Conservation (phyloP, 805 yeast genomes). For the Kuraishia floccosa region DNA sequence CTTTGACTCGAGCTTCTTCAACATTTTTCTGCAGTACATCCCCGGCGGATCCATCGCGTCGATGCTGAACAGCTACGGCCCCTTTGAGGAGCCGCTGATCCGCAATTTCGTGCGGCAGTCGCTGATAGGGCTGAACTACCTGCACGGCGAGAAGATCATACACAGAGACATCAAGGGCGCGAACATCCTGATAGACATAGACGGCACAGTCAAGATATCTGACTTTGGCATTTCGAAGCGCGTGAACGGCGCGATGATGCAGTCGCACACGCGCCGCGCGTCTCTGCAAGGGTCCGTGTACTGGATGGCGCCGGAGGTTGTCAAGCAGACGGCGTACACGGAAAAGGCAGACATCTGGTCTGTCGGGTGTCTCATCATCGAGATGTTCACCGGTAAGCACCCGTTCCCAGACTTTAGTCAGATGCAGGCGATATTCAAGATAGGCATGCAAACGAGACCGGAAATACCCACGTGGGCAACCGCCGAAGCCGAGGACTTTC, state of each 20-base stretch:
- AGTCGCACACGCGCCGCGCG: conserved; percentile 46
- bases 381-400: conserved; percentile 92
- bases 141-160: conserved; percentile 46
- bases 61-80: conserved; percentile 47
- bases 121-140: conserved; percentile 39
- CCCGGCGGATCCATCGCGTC: conserved; percentile 38
- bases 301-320: conserved; percentile 99
- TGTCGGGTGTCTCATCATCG: conserved; percentile 86
- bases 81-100: conserved; percentile 50
- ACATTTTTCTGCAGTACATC: conserved; percentile 56
- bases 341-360: conserved; percentile 96
- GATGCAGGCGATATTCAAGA: conserved; percentile 93
- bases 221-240: conserved; percentile 62
- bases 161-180: conserved; percentile 62
- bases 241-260: conserved; percentile 18
- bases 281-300: conserved; percentile 91
- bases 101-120: conserved; percentile 45
- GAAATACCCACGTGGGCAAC: conserved; percentile 68
- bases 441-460: conserved; percentile 81
- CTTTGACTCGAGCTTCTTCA: conserved; percentile 55
- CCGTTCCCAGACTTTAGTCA: conserved; percentile 93
- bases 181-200: conserved; percentile 45
- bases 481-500: conserved; percentile 53
- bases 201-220: conserved; percentile 51
- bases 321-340: conserved; percentile 84